Base-by-base conservation (phyloP, 1,284 basidiomycete genomes). In the Ganoderma lucidum region DNA sequence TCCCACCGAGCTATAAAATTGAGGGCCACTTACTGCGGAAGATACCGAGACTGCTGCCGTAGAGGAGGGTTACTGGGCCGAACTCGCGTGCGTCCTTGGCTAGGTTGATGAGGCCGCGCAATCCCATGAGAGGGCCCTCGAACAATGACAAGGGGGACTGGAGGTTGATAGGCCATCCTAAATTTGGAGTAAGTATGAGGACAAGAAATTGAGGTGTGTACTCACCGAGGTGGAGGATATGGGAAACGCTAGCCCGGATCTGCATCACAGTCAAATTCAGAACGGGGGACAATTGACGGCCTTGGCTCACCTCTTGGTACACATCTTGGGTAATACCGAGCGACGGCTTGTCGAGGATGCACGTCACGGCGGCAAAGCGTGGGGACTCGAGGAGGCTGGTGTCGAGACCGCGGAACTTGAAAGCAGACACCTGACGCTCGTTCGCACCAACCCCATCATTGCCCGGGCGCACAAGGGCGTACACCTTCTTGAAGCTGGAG, bases 11-110 rank as follows among this genome's bases (percentile, higher is more conserved):
- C 23, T 23, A 23, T 23, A 2, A 1, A 35, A 56, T 8, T 6
- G n/a, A 8, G 14, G 10, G 32, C 15, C 15, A 71, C 74, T 53
- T 62, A 79, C 78, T 70, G 51, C 67, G 67, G 65, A 78, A 75
- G 12, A 78, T 69, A 28, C 73, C 74, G 5, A 77, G 67, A 45
- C 74, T 74, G 67, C 78, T 80, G 6, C 74, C 71, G 68, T 79
- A 79, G 5, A 79, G 41, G 12, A 80, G 45, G 2, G 68, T 65
- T n/a, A 78, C 75, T 12, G 77, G 74, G 1, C 58, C 63, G 3
- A 63, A 32, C 59, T 69, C 74, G 5, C 72, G 70, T 5, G 78
- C 76, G 1, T 66, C 59, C 2, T 78, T 70, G 6, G 77, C 75
- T 6, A 79, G 69, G 62, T 79, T 76, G 42, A 79, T 63, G 30